A percentile compares a stretch with the other conserved stretches of the same genome.
Conservation (phyloP, 2,329 filamentous ascomycete species). For the Arthrobotrys entomopaga region DNA sequence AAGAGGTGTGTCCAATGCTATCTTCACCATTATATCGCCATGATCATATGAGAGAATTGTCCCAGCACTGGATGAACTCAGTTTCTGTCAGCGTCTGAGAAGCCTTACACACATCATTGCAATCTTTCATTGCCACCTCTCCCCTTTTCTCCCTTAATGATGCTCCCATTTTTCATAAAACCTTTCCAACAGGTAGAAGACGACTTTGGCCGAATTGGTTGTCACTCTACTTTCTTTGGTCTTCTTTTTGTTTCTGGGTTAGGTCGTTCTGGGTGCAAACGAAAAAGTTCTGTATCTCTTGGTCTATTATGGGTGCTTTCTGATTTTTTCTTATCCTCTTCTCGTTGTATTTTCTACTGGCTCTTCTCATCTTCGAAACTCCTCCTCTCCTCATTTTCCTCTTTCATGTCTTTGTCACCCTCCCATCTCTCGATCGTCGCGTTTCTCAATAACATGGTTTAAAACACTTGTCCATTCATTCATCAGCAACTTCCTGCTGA, state of each 20-base stretch:
- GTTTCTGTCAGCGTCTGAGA: too few relatives aligned
- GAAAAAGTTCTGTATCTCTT: constrained; percentile 55
- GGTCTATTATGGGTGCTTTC: constrained; percentile 43
- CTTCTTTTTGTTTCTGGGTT: constrained; percentile 39
- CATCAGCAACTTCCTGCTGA: too few relatives aligned
- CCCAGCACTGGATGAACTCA: too few relatives aligned
- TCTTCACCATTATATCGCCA: too few relatives aligned
- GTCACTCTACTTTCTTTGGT: constrained; percentile 13
- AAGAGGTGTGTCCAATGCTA: too few relatives aligned
- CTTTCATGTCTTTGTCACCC: constrained; percentile 2
- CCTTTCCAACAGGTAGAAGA: background rate
- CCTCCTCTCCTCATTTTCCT: background rate
- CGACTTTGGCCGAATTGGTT: background rate
- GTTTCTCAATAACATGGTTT: background rate
- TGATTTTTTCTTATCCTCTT: constrained; percentile 12
- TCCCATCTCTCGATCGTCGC: background rate
- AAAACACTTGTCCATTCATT: too few relatives aligned
- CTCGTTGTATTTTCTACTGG: background rate
- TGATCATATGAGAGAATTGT: too few relatives aligned
- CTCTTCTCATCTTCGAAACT: background rate
- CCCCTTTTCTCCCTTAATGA: background rate
- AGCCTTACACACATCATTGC: too few relatives aligned
- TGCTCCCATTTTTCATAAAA: background rate
- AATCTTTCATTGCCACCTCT: background rate
- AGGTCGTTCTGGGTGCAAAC: constrained; percentile 54